phyloP scores from a whole-genome alignment of 805 yeast species.

The Lachancea waltii region DNA sequence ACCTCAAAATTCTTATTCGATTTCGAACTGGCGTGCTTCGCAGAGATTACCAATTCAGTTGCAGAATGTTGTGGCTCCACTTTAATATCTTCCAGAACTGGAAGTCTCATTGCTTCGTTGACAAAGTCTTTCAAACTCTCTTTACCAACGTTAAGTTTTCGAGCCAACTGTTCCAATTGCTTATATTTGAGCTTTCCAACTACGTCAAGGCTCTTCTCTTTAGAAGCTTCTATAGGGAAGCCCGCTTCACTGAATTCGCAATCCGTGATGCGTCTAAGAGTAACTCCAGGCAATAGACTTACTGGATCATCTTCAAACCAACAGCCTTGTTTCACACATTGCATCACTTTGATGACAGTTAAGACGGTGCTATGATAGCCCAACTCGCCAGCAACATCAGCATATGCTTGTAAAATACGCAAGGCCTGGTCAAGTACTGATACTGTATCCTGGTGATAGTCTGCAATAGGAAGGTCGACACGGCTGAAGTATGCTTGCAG shows the following conservation, averaged over 20 bases:
- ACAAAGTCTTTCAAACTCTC: constrained; percentile 43
- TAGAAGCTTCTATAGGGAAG: constrained; percentile 7
- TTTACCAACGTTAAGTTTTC: constrained; percentile 31
- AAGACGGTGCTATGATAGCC: constrained; percentile 63
- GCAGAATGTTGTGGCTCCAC: constrained; percentile 34
- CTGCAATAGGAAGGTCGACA: constrained; percentile 84
- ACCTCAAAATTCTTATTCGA: constrained; percentile 55
- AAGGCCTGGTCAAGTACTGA: constrained; percentile 90
- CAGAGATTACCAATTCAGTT: constrained; percentile 37
- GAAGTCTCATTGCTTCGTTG: constrained; percentile 49
- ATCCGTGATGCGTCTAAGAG: constrained; percentile 28
- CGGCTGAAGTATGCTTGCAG: constrained; percentile 82
- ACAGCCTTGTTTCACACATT: constrained; percentile 77
- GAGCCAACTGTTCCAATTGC: constrained; percentile 17
- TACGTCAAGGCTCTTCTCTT: constrained; percentile 30
- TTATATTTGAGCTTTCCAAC: constrained; percentile 39
- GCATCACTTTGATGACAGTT: constrained; percentile 64
- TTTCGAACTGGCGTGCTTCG: constrained; percentile 47
- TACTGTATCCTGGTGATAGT: constrained; percentile 87
- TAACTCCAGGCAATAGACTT: constrained; percentile 35
- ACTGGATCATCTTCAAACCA: constrained; percentile 81
- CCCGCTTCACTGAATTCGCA: constrained; percentile 21
- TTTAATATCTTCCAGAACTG: constrained; percentile 44
- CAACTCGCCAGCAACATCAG: constrained; percentile 82
- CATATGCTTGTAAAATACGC: constrained; percentile 87